Evolutionary conservation across 345 rosid genomes (phyloP).

Genomic region (Lumnitzera littorea): DNA sequence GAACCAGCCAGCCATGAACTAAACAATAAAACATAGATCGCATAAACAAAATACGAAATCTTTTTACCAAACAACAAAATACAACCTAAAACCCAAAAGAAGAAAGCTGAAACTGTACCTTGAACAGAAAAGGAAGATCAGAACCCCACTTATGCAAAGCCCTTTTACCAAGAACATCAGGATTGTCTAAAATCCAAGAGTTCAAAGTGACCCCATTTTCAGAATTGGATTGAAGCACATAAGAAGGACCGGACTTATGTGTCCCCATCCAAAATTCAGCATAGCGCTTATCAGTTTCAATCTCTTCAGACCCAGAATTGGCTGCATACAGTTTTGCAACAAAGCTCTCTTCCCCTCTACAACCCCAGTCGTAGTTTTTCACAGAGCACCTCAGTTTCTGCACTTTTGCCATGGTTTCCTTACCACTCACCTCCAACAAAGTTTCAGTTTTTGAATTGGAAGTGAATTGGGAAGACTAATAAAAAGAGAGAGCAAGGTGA

Average conservation of each 20-base stretch:
- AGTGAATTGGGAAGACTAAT: too few species aligned
- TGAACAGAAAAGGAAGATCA: conserved; percentile 94
- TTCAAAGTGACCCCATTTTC: conserved; percentile 49
- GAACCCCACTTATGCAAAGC: conserved; percentile 87
- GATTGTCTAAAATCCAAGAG: conserved; percentile 64
- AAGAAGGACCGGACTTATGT: conserved; percentile 83
- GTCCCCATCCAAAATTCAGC: conserved; percentile 90
- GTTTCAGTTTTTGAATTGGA: not conserved
- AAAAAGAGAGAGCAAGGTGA: too few species aligned
- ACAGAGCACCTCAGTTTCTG: conserved; percentile 62
- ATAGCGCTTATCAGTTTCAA: conserved; percentile 46
- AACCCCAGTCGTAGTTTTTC: conserved; percentile 87
- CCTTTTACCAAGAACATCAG: conserved; percentile 63
- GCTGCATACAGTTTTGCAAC: conserved; percentile 57
- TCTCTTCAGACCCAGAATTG: conserved; percentile 35
- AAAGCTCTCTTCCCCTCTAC: conserved; percentile 49
- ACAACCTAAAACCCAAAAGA: not conserved
- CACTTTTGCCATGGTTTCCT: conserved; percentile 7
- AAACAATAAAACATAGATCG: not conserved
- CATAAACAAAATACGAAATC: not conserved
- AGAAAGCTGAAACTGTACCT: conserved; percentile 33
- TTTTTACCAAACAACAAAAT: too few species aligned
- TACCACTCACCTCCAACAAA: not conserved
- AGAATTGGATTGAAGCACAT: conserved; percentile 26
- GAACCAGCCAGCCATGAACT: not conserved